These are phyloP conservation scores for Candida gorgasii DNA, from an alignment of 805 yeast genomes.

Conservation along the genomic window DNA sequence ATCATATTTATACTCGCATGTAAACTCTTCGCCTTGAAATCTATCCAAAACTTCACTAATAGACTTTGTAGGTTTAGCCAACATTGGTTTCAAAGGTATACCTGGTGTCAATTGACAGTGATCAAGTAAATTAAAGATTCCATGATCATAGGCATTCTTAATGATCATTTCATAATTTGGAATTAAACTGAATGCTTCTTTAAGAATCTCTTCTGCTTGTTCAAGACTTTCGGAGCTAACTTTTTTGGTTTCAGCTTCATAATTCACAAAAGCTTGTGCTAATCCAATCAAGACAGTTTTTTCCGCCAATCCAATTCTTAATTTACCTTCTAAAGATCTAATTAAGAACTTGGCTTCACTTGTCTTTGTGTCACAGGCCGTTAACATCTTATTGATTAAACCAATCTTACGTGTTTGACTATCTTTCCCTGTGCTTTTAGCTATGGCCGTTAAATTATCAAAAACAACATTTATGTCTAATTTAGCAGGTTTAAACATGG, in stretches of 20 bases:
- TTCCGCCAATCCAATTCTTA: constrained; percentile 92
- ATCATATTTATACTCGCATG: constrained; percentile 96
- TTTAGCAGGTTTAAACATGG: constrained; percentile 91
- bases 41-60: constrained; percentile 89
- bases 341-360: constrained; percentile 86
- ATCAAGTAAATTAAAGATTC: constrained; percentile 63
- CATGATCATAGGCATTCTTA: constrained; percentile 61
- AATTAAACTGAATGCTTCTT: constrained; percentile 84
- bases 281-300: constrained; percentile 83
- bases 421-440: constrained; percentile 73
- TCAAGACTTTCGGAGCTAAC: constrained; percentile 45
- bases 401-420: constrained; percentile 79
- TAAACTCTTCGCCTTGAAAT: constrained; percentile 80
- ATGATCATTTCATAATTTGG: constrained; percentile 89
- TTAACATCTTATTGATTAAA: constrained; percentile 77
- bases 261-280: constrained; percentile 75
- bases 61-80: constrained; percentile 95
- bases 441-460: constrained; percentile 70
- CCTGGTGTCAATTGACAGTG: constrained; percentile 84
- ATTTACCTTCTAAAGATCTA: constrained; percentile 87
- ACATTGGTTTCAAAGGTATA: constrained; percentile 94
- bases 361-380: constrained; percentile 72
- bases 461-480: constrained; percentile 75
- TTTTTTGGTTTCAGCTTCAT: constrained; percentile 43
- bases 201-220: constrained; percentile 72